phyloP scores from a whole-genome alignment of 2,329 filamentous ascomycete genomes.

The Parasarocladium wereldwijsianum region DNA sequence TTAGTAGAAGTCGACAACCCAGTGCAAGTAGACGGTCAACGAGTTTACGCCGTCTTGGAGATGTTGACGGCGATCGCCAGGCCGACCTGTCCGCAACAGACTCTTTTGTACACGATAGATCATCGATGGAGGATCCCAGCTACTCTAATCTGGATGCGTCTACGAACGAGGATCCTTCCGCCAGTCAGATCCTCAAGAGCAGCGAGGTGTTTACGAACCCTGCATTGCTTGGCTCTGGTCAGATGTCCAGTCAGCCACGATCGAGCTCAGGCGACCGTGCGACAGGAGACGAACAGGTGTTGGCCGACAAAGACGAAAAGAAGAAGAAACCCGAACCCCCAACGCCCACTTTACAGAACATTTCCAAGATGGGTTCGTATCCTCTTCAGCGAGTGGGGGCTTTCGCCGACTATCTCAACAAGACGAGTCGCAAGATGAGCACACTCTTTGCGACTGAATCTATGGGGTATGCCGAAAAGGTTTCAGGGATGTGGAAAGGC shows the following conservation, averaged over 20 bases:
- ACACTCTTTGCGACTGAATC: conserved; percentile 75
- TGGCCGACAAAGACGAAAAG: conserved; percentile 1
- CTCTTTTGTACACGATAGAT: conserved; percentile 59
- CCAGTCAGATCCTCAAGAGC: conserved; percentile 75
- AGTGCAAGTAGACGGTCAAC: conserved; percentile 20
- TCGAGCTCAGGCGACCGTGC: not conserved
- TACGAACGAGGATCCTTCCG: conserved; percentile 64
- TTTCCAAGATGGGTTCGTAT: conserved; percentile 52
- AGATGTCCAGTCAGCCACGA: too few relatives aligned
- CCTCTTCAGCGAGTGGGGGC: conserved; percentile 72
- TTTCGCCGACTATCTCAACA: conserved; percentile 70
- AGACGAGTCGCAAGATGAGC: conserved; percentile 67
- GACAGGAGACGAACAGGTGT: conserved; percentile 11
- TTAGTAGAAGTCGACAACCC: conserved; percentile 37
- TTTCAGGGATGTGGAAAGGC: conserved; percentile 93
- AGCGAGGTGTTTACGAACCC: conserved; percentile 83
- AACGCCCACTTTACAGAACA: conserved; percentile 31
- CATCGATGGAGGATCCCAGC: conserved; percentile 55
- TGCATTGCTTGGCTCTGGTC: not conserved
- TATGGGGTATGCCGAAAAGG: conserved; percentile 92
- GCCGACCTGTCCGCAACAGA: conserved; percentile 49
- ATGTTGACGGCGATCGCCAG: conserved; percentile 12
- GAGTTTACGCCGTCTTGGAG: conserved; percentile 31
- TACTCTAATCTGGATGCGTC: conserved; percentile 56
- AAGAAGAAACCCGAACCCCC: conserved; percentile 2